Percentiles rank a stretch among this genome's conserved stretches.
Conservation (phyloP, 208 protist species). For the Phytomonas francai region DNA sequence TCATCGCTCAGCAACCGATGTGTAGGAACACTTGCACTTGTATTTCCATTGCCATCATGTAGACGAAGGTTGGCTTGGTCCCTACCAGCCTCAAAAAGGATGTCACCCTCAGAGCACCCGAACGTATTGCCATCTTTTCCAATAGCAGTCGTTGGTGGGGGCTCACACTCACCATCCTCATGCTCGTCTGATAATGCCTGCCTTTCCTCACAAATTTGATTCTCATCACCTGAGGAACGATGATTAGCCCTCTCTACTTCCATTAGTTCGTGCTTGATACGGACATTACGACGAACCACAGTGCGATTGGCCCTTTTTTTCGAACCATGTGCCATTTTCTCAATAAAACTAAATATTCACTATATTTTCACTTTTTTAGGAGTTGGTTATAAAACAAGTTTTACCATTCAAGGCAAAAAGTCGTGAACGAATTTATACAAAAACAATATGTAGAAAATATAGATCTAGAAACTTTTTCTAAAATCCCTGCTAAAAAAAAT, state of each 20-base stretch:
- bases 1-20: not conserved
- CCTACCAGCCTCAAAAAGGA: not conserved
- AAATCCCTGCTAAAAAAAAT: constrained; percentile 22
- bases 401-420: not conserved
- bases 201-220: not conserved
- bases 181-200: not conserved
- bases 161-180: not conserved
- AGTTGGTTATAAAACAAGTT: not conserved
- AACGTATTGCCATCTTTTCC: not conserved
- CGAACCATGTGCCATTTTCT: not conserved
- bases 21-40: not conserved
- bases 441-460: constrained; percentile 12
- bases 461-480: constrained; percentile 7
- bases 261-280: not conserved
- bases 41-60: not conserved
- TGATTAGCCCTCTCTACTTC: not conserved
- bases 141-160: not conserved
- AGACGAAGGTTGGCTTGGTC: not conserved
- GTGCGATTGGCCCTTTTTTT: not conserved
- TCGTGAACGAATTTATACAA: not conserved
- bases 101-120: not conserved
- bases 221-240: not conserved
- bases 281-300: not conserved
- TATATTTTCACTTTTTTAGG: not conserved
- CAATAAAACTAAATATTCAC: not conserved